Evolutionary conservation across 2,329 filamentous ascomycete species (phyloP).

Genomic region (Aspergillus texensis): DNA sequence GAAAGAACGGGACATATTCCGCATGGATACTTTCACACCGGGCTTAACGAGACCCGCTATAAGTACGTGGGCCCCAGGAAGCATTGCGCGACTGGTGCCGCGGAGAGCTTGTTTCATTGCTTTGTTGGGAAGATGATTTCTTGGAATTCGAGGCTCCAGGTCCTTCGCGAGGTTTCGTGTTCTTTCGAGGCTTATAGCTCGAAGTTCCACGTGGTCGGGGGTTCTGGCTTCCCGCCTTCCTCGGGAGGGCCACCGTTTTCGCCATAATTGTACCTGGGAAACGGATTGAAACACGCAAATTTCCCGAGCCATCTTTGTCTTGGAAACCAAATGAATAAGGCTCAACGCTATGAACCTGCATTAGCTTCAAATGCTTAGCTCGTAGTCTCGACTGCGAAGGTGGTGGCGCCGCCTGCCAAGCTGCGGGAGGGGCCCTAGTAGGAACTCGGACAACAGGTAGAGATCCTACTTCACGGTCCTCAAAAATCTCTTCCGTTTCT

Average conservation of each 20-base stretch:
- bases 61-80: conserved; percentile 32
- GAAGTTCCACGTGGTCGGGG: conserved; percentile 31
- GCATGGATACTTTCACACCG: conserved; percentile 4
- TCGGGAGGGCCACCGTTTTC: conserved; percentile 45
- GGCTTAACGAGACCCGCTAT: conserved; percentile 27
- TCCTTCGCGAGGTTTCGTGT: conserved; percentile 34
- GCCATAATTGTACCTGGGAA: conserved; percentile 50
- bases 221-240: conserved; percentile 31
- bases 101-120: conserved; percentile 25
- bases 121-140: conserved; percentile 30
- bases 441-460: conserved; percentile 73
- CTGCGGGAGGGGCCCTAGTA: conserved; percentile 60
- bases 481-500: conserved; percentile 78
- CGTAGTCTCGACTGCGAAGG: conserved; percentile 38
- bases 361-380: conserved; percentile 56
- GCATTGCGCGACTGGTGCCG: conserved; percentile 32
- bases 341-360: conserved; percentile 55
- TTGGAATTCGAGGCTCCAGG: conserved; percentile 27
- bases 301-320: conserved; percentile 42
- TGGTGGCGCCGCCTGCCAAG: conserved; percentile 61
- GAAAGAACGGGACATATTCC: conserved; percentile 5
- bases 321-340: conserved; percentile 43
- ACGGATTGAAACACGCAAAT: conserved; percentile 46
- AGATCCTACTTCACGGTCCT: conserved; percentile 78
- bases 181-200: conserved; percentile 34